phyloP scores from a whole-genome alignment of 352 stramenopile genomes.

The Elongisporangium senticosum region DNA sequence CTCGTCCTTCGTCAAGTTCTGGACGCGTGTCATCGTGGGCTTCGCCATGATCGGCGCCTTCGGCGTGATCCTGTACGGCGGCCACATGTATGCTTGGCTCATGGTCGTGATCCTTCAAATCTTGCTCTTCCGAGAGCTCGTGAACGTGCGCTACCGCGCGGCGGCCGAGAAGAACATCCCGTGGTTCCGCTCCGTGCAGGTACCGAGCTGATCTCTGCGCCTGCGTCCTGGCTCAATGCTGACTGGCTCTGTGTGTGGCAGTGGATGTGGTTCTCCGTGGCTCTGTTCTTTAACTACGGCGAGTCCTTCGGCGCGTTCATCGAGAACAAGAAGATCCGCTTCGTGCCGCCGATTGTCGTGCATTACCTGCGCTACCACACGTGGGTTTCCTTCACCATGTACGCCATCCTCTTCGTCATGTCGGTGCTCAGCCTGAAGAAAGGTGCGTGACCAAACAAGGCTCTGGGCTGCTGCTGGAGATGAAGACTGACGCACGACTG shows the following conservation, averaged over 20 bases:
- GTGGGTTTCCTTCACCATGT: slow-evolving; percentile 92
- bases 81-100: slow-evolving; percentile 76
- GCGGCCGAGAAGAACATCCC: slow-evolving; percentile 94
- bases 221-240: slow-evolving; percentile 1
- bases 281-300: slow-evolving; percentile 96
- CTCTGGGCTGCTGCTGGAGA: not conserved
- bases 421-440: slow-evolving; percentile 93
- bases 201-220: not conserved
- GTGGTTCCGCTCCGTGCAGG: slow-evolving; percentile 95
- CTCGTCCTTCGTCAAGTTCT: slow-evolving; percentile 50
- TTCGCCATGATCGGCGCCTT: slow-evolving; percentile 76
- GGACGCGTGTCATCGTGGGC: slow-evolving; percentile 67
- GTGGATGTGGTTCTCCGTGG: slow-evolving; percentile 96
- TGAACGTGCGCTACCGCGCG: slow-evolving; percentile 96
- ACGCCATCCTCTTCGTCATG: slow-evolving; percentile 94
- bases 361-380: slow-evolving; percentile 90
- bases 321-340: slow-evolving; percentile 80
- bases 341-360: slow-evolving; percentile 66
- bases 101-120: slow-evolving; percentile 86
- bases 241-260: slow-evolving; percentile 20
- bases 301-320: slow-evolving; percentile 84
- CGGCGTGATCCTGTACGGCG: slow-evolving; percentile 67
- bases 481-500: not conserved
- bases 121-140: slow-evolving; percentile 95
- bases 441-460: slow-evolving; percentile 24